Conservation (phyloP, 306 rosid species). For the Corylus heterophylla region DNA sequence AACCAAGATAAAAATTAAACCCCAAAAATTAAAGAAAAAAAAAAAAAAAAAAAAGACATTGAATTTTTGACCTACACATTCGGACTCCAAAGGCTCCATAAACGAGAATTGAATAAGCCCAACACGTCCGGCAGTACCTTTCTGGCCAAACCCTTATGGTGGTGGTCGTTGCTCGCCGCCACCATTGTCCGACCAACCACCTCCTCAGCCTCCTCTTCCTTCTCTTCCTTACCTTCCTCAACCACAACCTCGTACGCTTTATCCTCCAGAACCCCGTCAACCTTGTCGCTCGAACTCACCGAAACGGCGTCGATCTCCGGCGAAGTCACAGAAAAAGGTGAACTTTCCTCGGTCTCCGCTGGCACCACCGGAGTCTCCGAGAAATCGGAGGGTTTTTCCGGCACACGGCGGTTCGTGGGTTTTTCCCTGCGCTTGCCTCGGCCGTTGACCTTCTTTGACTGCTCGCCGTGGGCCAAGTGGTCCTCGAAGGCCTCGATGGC, state of each 20-base stretch:
- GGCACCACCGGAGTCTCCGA: not conserved
- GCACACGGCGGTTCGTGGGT: constrained; percentile 22
- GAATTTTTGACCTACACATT: constrained; percentile 34
- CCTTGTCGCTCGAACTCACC: constrained; percentile 5
- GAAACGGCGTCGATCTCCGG: constrained; percentile 9
- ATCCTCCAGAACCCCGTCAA: not conserved
- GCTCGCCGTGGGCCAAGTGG: constrained; percentile 46
- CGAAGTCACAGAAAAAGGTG: not conserved
- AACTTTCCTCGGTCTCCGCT: not conserved
- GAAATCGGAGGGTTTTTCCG: not conserved
- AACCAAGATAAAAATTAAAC: constrained; percentile 11
- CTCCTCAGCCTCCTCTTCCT: constrained; percentile 20
- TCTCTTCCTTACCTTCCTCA: not conserved
- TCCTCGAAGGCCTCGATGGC: constrained; percentile 73
- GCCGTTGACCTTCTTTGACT: constrained; percentile 31
- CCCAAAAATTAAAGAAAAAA: constrained; percentile 3
- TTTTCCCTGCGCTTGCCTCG: constrained; percentile 41
- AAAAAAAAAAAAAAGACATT: constrained; percentile 5
- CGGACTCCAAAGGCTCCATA: constrained; percentile 81
- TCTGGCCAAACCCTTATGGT: constrained; percentile 59
- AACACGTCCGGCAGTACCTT: constrained; percentile 77
- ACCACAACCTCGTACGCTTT: not conserved
- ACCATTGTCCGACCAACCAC: constrained; percentile 3
- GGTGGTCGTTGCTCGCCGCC: constrained; percentile 42
- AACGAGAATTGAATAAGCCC: constrained; percentile 67